Evolutionary conservation across 495 filamentous ascomycete species (phyloP).

Genomic region (Aspergillus avenaceus): DNA sequence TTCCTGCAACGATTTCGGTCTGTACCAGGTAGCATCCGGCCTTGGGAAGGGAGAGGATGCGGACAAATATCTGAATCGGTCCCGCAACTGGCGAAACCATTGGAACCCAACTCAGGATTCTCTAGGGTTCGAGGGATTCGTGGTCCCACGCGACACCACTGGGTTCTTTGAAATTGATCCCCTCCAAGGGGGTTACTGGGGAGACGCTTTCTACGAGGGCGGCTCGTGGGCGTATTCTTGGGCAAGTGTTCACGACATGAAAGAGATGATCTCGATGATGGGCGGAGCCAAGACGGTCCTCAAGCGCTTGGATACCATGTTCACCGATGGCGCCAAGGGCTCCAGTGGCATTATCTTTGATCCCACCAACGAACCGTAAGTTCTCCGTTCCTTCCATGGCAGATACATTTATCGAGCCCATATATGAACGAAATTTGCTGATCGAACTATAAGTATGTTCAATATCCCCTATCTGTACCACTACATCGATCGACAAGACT

Average conservation of each 20-base stretch:
- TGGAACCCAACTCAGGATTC: constrained; percentile 58
- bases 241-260: constrained; percentile 65
- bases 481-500: constrained; percentile 58
- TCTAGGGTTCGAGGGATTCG: constrained; percentile 58
- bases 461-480: constrained; percentile 68
- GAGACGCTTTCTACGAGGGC: constrained; percentile 58
- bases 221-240: constrained; percentile 68
- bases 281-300: constrained; percentile 46
- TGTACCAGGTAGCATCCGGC: constrained; percentile 50
- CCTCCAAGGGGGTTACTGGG: constrained; percentile 56
- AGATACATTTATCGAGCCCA: neutral
- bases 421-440: constrained; percentile 1
- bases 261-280: constrained; percentile 49
- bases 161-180: constrained; percentile 61
- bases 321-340: constrained; percentile 42
- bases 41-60: constrained; percentile 49
- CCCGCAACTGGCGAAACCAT: constrained; percentile 68
- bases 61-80: constrained; percentile 58
- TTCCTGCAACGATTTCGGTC: constrained; percentile 61
- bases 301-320: constrained; percentile 39
- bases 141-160: constrained; percentile 53
- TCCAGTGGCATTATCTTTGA: constrained; percentile 59
- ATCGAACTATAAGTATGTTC: constrained; percentile 46
- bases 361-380: constrained; percentile 62
- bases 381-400: neutral